Evolutionary conservation across 805 yeast species (phyloP), one percentile per base, ranked within the genome.

Genomic region (Nakazawaea siamensis): DNA sequence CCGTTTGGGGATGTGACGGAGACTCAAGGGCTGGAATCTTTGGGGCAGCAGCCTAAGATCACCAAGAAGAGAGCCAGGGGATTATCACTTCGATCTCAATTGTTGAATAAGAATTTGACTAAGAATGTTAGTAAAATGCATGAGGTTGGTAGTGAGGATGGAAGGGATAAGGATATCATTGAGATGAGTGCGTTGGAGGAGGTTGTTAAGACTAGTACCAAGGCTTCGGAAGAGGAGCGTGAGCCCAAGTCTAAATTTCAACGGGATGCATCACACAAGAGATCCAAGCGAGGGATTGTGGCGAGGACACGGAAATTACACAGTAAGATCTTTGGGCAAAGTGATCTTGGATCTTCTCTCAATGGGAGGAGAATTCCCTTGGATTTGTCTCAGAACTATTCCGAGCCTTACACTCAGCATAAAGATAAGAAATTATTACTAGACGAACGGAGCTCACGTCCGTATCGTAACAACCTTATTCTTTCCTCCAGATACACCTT

Each of bases 401-500:
- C 57, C 19, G 47, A 38, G 13, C 48, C 43, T 13, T 63, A 52
- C 43, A 50, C 48, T 25, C 60, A 52, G 34, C 50, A 50, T 14
- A 43, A 44, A 21, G 37, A 46, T n/a, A 51, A 52, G 38, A 48
- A 55, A 20, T 51, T 60, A 2, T 57, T 80, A 24, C 48, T 79
- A 2, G 97, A 90, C 55, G 92, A 81, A 50, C 66, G 96, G 41
- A 72, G 68, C 5, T 56, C 64, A 5, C 65, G 53, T 27, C 76
- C 85, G 0, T 90, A 80, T 54, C 48, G 68, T 37, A 55, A 68
- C 39, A 92, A 92, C 55, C 47, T 67, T 19, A 80, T 92, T 40
- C 83, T 94, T 1, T 87, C 97, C 0, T 81, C 97, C 3, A 76
- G 87, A 48, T 92, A 92, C 58, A 79, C 88, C 2, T 39, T 81